A percentile compares a stretch with the other conserved stretches of the same genome.
Conservation (phyloP, 1,284 basidiomycete genomes). For the Ceratobasidium sp. region DNA sequence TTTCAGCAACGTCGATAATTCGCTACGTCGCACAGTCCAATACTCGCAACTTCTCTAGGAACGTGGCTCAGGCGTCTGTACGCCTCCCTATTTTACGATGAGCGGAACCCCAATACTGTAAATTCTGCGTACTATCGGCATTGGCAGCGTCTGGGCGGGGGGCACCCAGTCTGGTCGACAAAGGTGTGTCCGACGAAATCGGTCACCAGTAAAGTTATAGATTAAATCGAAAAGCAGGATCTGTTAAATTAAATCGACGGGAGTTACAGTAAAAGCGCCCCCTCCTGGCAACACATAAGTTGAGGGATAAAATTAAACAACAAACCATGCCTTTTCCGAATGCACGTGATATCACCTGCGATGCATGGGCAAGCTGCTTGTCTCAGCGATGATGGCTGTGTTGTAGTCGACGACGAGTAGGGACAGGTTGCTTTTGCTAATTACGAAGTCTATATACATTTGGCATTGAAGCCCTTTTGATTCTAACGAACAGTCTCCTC, state of each 20-base stretch:
- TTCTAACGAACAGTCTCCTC: conserved; percentile 5
- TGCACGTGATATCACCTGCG: conserved; percentile 13
- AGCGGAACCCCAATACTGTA: not conserved
- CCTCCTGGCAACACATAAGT: no score
- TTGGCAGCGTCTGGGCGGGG: no score
- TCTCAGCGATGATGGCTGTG: no score
- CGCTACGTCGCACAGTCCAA: conserved; percentile 13
- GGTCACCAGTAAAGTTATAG: no score
- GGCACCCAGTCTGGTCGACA: no score
- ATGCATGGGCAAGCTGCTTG: no score
- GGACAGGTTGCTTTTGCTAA: conserved; percentile 3
- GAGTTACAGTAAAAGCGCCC: no score
- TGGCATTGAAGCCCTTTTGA: not conserved
- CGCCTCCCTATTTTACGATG: not conserved
- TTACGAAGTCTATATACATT: not conserved
- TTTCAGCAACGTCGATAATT: conserved; percentile 11
- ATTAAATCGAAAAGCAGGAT: no score
- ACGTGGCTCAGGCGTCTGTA: conserved; percentile 11
- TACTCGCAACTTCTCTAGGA: not conserved
- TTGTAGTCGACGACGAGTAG: conserved; percentile 19
- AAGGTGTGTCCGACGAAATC: no score
- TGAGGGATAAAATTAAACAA: conserved; percentile 4
- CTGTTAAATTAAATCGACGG: no score
- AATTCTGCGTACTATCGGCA: not conserved
- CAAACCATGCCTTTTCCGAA: no score